phyloP scores from a whole-genome alignment of 2,329 filamentous ascomycete genomes.

The Dactylellina drechsleri region DNA sequence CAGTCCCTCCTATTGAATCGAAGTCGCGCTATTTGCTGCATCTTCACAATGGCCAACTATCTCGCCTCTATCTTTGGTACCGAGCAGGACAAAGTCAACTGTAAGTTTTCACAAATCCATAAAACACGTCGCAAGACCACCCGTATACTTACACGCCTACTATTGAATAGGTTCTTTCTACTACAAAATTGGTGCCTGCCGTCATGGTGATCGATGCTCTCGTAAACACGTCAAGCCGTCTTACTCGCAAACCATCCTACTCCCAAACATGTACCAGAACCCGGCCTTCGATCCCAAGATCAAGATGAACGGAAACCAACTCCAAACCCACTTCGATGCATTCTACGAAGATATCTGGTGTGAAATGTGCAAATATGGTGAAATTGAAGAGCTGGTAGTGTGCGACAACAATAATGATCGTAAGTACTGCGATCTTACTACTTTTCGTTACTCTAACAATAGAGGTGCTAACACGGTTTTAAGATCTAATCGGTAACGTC shows the following conservation, averaged over 20 bases:
- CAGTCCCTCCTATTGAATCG: conserved; percentile 4
- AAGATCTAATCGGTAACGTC: conserved; percentile 96
- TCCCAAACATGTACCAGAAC: conserved; percentile 99
- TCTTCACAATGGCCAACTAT: conserved; percentile 80
- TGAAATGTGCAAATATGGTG: conserved; percentile 98
- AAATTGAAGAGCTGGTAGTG: conserved; percentile 96
- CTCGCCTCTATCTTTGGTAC: conserved; percentile 99
- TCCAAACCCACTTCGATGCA: conserved; percentile 99
- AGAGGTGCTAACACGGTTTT: conserved; percentile 9
- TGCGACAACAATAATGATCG: conserved; percentile 99
- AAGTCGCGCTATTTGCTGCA: conserved; percentile 11
- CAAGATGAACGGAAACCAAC: conserved; percentile 94
- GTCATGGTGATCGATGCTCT: conserved; percentile 97
- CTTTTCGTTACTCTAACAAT: neutral
- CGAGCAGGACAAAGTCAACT: conserved; percentile 84
- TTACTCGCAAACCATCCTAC: conserved; percentile 95
- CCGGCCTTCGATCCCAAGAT: conserved; percentile 95
- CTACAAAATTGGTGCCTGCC: conserved; percentile 99
- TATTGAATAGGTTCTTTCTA: conserved; percentile 79
- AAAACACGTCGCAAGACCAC: conserved; percentile 71
- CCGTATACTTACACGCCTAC: conserved; percentile 4
- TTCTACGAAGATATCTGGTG: conserved; percentile 99
- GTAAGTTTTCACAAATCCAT: conserved; percentile 52
- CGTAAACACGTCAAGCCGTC: conserved; percentile 99
- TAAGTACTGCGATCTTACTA: conserved; percentile 64